Evolutionary conservation across 2,329 filamentous ascomycete genomes (phyloP).

Genomic region (Ascosphaera acerosa): DNA sequence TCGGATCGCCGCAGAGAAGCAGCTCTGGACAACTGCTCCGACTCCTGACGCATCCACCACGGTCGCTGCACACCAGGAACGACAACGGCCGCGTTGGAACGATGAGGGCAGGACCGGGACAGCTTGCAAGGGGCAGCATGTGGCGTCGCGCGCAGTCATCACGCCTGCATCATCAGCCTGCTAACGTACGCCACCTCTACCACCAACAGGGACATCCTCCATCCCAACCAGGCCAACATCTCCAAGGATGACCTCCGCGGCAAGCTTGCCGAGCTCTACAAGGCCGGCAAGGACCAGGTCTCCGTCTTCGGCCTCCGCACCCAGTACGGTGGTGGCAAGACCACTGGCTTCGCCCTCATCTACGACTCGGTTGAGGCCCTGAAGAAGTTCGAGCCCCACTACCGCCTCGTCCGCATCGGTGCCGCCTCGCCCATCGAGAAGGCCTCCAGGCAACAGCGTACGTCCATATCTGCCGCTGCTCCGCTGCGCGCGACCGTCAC

Average conservation of each 20-base stretch:
- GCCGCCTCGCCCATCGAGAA: conserved; percentile 88
- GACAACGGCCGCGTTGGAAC: too few species aligned
- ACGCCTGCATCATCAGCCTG: too few species aligned
- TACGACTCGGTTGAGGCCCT: conserved; percentile 96
- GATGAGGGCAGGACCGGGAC: too few species aligned
- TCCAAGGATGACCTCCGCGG: conserved; percentile 95
- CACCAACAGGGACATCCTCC: conserved; percentile 77
- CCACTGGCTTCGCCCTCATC: conserved; percentile 92
- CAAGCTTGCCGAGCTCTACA: conserved; percentile 92
- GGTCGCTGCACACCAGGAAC: too few species aligned
- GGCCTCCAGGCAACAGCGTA: conserved; percentile 96
- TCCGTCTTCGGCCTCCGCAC: conserved; percentile 96
- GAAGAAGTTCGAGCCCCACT: conserved; percentile 99
- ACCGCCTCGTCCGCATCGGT: conserved; percentile 87
- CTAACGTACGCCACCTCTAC: too few species aligned
- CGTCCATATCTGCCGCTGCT: conserved; percentile 22
- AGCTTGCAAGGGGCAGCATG: too few species aligned
- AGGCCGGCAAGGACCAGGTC: conserved; percentile 92
- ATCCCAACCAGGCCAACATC: conserved; percentile 95
- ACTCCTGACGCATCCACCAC: too few species aligned
- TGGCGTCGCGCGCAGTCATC: too few species aligned
- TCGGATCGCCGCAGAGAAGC: too few species aligned
- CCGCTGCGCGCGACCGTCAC: conserved; percentile 1
- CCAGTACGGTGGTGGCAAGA: conserved; percentile 99
- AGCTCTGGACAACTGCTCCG: too few species aligned